Conservation (phyloP, 495 filamentous ascomycete species). For the Aspergillus funiculosus region DNA sequence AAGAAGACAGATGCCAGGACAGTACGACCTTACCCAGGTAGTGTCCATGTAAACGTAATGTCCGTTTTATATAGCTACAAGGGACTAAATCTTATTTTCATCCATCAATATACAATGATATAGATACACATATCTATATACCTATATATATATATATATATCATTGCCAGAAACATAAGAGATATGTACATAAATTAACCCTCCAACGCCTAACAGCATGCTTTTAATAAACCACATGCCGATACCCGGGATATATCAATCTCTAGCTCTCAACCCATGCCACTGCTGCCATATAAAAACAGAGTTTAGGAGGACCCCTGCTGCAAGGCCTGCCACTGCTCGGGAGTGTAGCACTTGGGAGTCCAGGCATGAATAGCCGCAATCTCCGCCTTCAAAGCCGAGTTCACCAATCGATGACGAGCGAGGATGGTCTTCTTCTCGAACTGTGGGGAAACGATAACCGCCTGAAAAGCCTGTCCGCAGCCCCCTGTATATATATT, state of each 20-base stretch:
- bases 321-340: constrained; percentile 78
- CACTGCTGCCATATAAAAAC: not conserved
- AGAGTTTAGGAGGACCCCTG: constrained; percentile 19
- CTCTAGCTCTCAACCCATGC: not conserved
- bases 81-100: not conserved
- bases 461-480: constrained; percentile 88
- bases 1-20: not conserved
- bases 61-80: not conserved
- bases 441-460: constrained; percentile 86
- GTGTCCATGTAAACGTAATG: not conserved
- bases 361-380: constrained; percentile 97
- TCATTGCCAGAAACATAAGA: constrained; percentile 9
- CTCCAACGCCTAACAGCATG: constrained; percentile 19
- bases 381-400: constrained; percentile 84
- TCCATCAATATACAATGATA: constrained; percentile 7
- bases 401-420: constrained; percentile 84
- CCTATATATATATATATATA: constrained; percentile 14
- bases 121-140: too few relatives aligned
- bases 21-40: too few relatives aligned
- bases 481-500: constrained; percentile 74
- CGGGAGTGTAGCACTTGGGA: constrained; percentile 91
- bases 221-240: constrained; percentile 9
- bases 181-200: constrained; percentile 16
- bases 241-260: constrained; percentile 17
- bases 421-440: constrained; percentile 80